Percentiles rank a stretch among this genome's conserved stretches.
Conservation (phyloP, 495 filamentous ascomycete genomes). For the Annulohypoxylon maeteangense region DNA sequence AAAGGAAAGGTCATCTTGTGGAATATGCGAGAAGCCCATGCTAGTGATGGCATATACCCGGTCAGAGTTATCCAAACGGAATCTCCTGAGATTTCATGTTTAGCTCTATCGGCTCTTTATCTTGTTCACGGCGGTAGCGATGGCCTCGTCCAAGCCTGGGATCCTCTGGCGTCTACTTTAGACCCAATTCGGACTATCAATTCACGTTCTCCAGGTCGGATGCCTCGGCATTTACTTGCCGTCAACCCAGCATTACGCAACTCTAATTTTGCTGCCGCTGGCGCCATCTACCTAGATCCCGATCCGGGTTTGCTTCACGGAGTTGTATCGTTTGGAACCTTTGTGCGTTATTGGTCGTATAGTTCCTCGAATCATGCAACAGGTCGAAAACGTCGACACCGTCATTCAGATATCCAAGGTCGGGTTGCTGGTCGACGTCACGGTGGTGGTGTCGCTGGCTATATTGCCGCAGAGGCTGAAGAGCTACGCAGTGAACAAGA, state of each 20-base stretch:
- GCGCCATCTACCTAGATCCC: slow-evolving; percentile 87
- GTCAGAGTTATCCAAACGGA: slow-evolving; percentile 88
- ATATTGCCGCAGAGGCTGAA: slow-evolving; percentile 81
- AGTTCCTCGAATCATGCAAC: slow-evolving; percentile 68
- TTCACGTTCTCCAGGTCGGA: slow-evolving; percentile 83
- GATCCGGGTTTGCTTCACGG: slow-evolving; percentile 92
- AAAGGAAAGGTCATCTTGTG: slow-evolving; percentile 83
- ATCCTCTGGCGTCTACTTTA: slow-evolving; percentile 83
- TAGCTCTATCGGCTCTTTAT: slow-evolving; percentile 88
- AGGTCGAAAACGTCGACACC: slow-evolving; percentile 58
- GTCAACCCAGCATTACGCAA: slow-evolving; percentile 51
- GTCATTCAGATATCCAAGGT: slow-evolving; percentile 57
- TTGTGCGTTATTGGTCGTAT: slow-evolving; percentile 93
- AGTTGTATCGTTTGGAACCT: slow-evolving; percentile 85
- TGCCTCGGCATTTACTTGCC: slow-evolving; percentile 60
- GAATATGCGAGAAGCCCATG: slow-evolving; percentile 76
- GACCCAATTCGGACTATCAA: slow-evolving; percentile 89
- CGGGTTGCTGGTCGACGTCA: slow-evolving; percentile 52
- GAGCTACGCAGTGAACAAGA: slow-evolving; percentile 82
- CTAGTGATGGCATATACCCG: slow-evolving; percentile 65
- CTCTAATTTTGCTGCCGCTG: slow-evolving; percentile 83
- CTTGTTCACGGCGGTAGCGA: slow-evolving; percentile 94
- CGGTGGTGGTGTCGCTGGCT: slow-evolving; percentile 65
- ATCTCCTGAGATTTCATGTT: slow-evolving; percentile 84
- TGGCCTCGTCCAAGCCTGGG: slow-evolving; percentile 96